Conservation (phyloP, 768 basidiomycete genomes). For the Termitomyces sp. region DNA sequence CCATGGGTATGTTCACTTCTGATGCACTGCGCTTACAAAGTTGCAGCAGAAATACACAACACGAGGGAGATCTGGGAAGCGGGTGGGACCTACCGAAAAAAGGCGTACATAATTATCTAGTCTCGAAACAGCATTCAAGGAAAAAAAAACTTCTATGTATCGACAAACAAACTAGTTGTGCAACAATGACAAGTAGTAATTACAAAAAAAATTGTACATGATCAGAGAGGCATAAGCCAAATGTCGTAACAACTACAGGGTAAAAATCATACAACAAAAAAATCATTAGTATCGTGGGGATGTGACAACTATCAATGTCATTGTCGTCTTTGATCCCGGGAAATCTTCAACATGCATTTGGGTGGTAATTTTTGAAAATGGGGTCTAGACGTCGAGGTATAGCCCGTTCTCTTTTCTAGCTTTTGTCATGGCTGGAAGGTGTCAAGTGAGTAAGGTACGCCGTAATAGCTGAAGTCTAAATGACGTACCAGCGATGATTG, state of each 20-base stretch:
- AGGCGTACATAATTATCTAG: no score
- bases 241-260: background rate
- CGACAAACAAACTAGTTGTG: background rate
- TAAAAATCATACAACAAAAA: conserved; percentile 5
- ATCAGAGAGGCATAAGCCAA: background rate
- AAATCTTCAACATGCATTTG: background rate
- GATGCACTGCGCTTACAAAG: no score
- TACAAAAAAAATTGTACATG: conserved; percentile 5
- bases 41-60: no score
- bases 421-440: conserved; percentile 80
- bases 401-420: conserved; percentile 65
- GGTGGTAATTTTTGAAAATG: background rate
- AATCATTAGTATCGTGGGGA: background rate
- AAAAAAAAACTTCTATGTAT: background rate
- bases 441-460: background rate
- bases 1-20: no score
- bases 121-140: background rate
- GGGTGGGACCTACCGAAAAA: no score
- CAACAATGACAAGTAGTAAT: background rate
- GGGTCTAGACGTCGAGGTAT: conserved; percentile 45
- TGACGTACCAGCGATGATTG: conserved; percentile 78
- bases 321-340: background rate
- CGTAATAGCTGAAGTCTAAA: background rate
- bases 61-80: no score
- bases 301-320: background rate